These are phyloP conservation scores for Stachybotrys chartarum DNA, from an alignment of 2,329 filamentous ascomycete species.

Conservation along the genomic window DNA sequence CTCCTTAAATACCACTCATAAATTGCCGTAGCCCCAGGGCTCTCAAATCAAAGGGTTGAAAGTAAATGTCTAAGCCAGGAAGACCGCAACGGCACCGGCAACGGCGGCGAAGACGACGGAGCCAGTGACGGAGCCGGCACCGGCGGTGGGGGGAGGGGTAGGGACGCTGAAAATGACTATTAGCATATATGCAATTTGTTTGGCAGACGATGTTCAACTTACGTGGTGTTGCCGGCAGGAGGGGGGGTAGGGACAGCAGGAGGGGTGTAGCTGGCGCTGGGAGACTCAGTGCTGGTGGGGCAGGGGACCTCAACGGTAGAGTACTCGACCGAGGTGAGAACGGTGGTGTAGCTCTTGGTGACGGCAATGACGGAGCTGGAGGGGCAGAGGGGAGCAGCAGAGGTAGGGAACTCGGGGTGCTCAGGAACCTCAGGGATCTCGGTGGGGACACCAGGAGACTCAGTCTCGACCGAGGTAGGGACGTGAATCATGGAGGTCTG, in stretches of 20 bases:
- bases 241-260: conserved; percentile 22
- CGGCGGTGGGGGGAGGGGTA: conserved; percentile 37
- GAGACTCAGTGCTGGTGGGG: conserved; percentile 22
- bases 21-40: conserved; percentile 32
- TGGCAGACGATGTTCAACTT: conserved; percentile 12
- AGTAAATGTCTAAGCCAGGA: conserved; percentile 43
- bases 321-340: conserved; percentile 48
- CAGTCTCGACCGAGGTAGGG: conserved; percentile 27
- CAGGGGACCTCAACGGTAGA: conserved; percentile 38
- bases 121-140: conserved; percentile 45
- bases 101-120: conserved; percentile 47
- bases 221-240: conserved; percentile 30
- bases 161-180: conserved; percentile 1
- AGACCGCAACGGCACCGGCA: conserved; percentile 45
- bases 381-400: conserved; percentile 16
- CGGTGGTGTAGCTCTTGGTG: conserved; percentile 49
- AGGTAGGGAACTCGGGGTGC: background rate
- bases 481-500: conserved; percentile 32
- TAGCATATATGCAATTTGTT: background rate
- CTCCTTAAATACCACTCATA: conserved; percentile 24
- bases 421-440: background rate
- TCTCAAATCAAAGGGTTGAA: conserved; percentile 28
- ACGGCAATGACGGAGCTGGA: conserved; percentile 40
- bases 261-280: conserved; percentile 15
- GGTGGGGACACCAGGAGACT: conserved; percentile 4